A percentile compares a stretch with the other conserved stretches of the same genome.
Evolutionary conservation across 805 yeast species (phyloP).

Genomic region (Candida khao-thaluensis): DNA sequence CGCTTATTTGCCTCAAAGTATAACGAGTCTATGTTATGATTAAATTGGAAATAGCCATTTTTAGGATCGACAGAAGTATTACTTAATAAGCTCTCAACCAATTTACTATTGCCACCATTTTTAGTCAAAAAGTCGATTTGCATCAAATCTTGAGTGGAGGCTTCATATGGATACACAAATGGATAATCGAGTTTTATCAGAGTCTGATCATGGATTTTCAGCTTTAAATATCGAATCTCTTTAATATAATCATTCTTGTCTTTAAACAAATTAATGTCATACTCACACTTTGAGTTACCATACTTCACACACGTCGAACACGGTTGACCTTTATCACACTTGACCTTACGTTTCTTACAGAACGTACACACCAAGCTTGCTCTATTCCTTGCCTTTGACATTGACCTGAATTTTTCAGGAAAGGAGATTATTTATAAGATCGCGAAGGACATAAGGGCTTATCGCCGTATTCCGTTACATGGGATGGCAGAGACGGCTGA

Average conservation of each 20-base stretch:
- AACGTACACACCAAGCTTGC: conserved; percentile 26
- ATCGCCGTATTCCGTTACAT: too few species aligned
- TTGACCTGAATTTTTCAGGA: too few species aligned
- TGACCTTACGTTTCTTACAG: conserved; percentile 37
- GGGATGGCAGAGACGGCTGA: too few species aligned
- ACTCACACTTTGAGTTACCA: conserved; percentile 17
- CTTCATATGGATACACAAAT: conserved; percentile 1
- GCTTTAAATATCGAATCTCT: conserved; percentile 5
- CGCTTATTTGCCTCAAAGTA: conserved; percentile 1
- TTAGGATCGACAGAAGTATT: too few species aligned
- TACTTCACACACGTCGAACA: conserved; percentile 36
- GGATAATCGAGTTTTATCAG: not conserved
- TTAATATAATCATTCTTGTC: conserved; percentile 7
- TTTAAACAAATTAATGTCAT: conserved; percentile 4
- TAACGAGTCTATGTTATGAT: conserved; percentile 1
- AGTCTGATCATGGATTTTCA: not conserved
- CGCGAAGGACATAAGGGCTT: conserved; percentile 3
- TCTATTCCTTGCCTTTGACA: conserved; percentile 25
- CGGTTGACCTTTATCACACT: conserved; percentile 37
- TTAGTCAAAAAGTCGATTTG: too few species aligned
- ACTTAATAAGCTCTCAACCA: not conserved
- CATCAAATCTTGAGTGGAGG: not conserved
- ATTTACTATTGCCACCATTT: not conserved
- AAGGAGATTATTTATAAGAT: too few species aligned
- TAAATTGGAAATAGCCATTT: not conserved